A percentile compares a stretch with the other conserved stretches of the same genome.
Conservation (phyloP, 768 basidiomycete genomes). For the Leccinum disarticulatum region DNA sequence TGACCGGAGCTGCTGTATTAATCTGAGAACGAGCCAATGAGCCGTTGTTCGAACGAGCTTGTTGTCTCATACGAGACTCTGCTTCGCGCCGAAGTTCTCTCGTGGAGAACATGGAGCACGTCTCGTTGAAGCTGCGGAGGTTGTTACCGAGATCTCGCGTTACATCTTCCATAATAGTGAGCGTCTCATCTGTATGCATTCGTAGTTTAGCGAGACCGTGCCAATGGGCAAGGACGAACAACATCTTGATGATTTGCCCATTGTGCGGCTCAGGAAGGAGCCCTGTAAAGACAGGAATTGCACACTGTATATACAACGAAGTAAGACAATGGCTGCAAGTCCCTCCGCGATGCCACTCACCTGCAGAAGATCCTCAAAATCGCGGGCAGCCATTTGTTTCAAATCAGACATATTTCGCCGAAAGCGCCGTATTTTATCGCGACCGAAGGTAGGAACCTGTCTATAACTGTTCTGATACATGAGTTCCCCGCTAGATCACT, state of each 20-base stretch:
- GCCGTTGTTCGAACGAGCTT: no score
- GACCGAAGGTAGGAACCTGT: background rate
- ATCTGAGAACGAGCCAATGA: no score
- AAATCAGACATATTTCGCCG: background rate
- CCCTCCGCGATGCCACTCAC: background rate
- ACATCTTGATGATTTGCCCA: background rate
- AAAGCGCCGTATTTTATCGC: background rate
- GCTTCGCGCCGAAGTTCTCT: no score
- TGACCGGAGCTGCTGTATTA: no score
- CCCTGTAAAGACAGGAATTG: background rate
- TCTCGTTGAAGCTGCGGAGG: accelerated
- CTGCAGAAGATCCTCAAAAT: background rate
- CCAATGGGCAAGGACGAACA: background rate
- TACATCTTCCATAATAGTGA: background rate
- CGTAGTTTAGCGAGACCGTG: background rate
- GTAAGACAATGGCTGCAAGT: background rate
- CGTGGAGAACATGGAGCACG: no score
- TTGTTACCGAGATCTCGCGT: background rate
- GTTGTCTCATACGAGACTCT: no score
- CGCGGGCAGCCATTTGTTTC: background rate
- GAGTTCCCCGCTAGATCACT: no score
- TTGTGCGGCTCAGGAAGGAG: background rate
- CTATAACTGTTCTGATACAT: background rate
- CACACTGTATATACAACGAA: background rate
- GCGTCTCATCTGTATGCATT: background rate